These are phyloP conservation scores for Abelmoschus esculentus DNA, from an alignment of 345 rosid species.

Conservation along the genomic window DNA sequence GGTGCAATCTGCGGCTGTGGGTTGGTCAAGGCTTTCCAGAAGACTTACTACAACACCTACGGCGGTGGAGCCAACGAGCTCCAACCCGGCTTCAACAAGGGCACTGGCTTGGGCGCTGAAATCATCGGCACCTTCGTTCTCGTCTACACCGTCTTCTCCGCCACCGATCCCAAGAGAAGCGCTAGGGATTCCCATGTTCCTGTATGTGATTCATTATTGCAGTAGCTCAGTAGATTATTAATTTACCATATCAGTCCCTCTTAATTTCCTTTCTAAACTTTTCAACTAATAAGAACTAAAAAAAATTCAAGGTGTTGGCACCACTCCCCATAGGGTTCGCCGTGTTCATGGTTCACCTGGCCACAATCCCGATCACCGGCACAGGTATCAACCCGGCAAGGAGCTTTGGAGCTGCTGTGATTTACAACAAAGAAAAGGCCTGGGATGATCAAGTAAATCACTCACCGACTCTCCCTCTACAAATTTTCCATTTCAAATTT, in stretches of 20 bases:
- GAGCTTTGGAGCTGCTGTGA: conserved; percentile 94
- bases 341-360: conserved; percentile 92
- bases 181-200: conserved; percentile 79
- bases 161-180: conserved; percentile 71
- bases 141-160: conserved; percentile 73
- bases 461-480: neutral
- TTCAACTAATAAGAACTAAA: neutral
- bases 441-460: conserved; percentile 83
- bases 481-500: too few species aligned
- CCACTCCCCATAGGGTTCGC: conserved; percentile 97
- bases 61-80: conserved; percentile 62
- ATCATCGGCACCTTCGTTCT: conserved; percentile 72
- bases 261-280: too few species aligned
- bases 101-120: conserved; percentile 65
- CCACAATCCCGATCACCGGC: conserved; percentile 87
- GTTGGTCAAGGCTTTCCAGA: conserved; percentile 54
- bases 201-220: conserved; percentile 23
- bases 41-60: conserved; percentile 45
- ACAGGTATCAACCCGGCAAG: conserved; percentile 97
- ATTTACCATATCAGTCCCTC: neutral
- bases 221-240: neutral
- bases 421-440: conserved; percentile 62
- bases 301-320: conserved; percentile 59
- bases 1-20: conserved; percentile 67
- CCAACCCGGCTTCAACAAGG: conserved; percentile 39